Evolutionary conservation across 768 basidiomycete species (phyloP).

Genomic region (Phylloporus sp.): DNA sequence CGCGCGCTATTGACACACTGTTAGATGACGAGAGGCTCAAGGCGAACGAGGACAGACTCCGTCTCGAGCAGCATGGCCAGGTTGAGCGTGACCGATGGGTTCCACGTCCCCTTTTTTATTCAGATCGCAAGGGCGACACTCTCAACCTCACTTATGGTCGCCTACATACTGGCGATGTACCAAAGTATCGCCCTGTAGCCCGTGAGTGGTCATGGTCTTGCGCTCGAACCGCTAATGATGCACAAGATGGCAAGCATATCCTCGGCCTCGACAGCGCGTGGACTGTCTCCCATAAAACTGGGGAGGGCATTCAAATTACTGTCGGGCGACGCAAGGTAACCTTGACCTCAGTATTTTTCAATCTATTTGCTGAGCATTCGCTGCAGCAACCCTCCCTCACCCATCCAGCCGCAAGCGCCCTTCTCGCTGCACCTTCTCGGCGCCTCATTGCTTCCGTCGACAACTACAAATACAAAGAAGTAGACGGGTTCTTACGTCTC

Average conservation of each 20-base stretch:
- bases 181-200: slow-evolving; percentile 57
- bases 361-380: slow-evolving; percentile 2
- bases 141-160: slow-evolving; percentile 68
- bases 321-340: slow-evolving; percentile 42
- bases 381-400: slow-evolving; percentile 48
- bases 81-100: slow-evolving; percentile 25
- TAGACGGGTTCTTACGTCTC: slow-evolving; percentile 64
- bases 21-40: slow-evolving; percentile 32
- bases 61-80: slow-evolving; percentile 15
- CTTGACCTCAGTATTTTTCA: not conserved
- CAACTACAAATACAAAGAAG: slow-evolving; percentile 51
- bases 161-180: slow-evolving; percentile 57
- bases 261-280: slow-evolving; percentile 57
- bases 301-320: slow-evolving; percentile 61
- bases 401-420: slow-evolving; percentile 50
- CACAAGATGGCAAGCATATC: slow-evolving; percentile 45
- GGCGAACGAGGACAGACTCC: slow-evolving; percentile 33
- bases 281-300: slow-evolving; percentile 47
- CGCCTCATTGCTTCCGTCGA: slow-evolving; percentile 40
- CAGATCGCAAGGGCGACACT: slow-evolving; percentile 63
- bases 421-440: slow-evolving; percentile 50
- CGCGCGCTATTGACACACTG: slow-evolving; percentile 8
- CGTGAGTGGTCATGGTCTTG: slow-evolving; percentile 40
- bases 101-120: slow-evolving; percentile 45
- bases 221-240: slow-evolving; percentile 47